phyloP scores from a whole-genome alignment of 2,329 filamentous ascomycete genomes.

The Aspergillus caelatus region DNA sequence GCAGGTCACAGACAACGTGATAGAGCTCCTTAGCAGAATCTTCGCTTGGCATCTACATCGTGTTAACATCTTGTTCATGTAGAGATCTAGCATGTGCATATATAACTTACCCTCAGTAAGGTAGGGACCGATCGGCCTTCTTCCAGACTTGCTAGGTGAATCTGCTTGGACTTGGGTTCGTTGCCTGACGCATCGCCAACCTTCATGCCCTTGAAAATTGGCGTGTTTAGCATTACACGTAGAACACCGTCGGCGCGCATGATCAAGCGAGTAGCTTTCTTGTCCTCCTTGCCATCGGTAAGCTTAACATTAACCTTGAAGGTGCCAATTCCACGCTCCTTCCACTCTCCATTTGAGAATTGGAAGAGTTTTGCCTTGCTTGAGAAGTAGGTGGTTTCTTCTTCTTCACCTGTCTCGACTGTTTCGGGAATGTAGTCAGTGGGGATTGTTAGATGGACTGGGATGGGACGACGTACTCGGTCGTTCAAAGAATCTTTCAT shows the following conservation, averaged over 20 bases:
- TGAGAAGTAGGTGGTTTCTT: slow-evolving; percentile 73
- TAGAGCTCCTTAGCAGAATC: slow-evolving; percentile 52
- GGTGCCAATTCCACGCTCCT: slow-evolving; percentile 82
- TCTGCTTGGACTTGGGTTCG: slow-evolving; percentile 70
- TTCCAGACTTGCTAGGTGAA: slow-evolving; percentile 64
- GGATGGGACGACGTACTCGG: slow-evolving; percentile 60
- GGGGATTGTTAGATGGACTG: not conserved
- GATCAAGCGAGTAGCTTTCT: slow-evolving; percentile 68
- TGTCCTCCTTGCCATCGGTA: slow-evolving; percentile 56
- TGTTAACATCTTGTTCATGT: not conserved
- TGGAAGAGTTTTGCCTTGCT: slow-evolving; percentile 84
- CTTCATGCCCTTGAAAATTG: slow-evolving; percentile 75
- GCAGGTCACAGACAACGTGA: slow-evolving; percentile 45
- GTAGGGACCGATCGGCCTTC: slow-evolving; percentile 56
- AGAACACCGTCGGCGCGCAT: slow-evolving; percentile 91
- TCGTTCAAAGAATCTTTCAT: slow-evolving; percentile 56
- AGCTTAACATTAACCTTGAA: slow-evolving; percentile 80
- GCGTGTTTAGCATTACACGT: slow-evolving; percentile 82
- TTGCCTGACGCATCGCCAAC: slow-evolving; percentile 67
- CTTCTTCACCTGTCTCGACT: slow-evolving; percentile 88
- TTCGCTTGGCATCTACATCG: slow-evolving; percentile 44
- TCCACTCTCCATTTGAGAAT: slow-evolving; percentile 77
- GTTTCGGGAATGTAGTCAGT: slow-evolving; percentile 5
- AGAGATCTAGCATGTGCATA: not conserved
- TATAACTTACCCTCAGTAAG: slow-evolving; percentile 57